Base-by-base conservation (phyloP, 2,329 filamentous ascomycete genomes). In the Mollisiaceae sp. region DNA sequence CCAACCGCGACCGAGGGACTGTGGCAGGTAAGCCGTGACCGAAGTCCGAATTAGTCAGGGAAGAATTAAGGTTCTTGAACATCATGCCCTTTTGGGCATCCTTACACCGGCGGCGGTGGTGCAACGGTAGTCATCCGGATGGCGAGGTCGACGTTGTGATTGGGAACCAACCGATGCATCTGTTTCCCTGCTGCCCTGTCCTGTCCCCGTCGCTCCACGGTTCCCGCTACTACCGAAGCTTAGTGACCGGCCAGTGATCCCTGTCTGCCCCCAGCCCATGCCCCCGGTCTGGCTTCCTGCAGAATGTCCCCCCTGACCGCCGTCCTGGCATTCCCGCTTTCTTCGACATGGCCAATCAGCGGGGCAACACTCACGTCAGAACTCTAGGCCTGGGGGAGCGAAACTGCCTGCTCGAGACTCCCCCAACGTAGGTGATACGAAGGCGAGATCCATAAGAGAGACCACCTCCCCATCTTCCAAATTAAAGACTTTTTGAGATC, bases 211-310 rank as follows among this genome's bases (percentile, higher is more conserved):
- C 8, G 14, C 11, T 50, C n/a, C 45, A 50, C 45, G 5, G 45
- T 50, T 50, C 45, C 45, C 45, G 45, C 45, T 50, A 50, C 45
- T 22, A 50, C 45, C 45, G 45, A 50, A 43, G 14, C n/a, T n/a
- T 41, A 41, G 38, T 41, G 38, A 9, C 38, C 38, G 18, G 41
- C n/a, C 41, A 18, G 27, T 43, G 41, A 43, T n/a, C 41, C 41
- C 6, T 12, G 41, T 43, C 41, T 43, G 41, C 41, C 41, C 12
- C 41, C 41, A 4, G 15, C 41, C 41, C 41, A 6, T 43, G 41
- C 41, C 12, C 41, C 8, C 3, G 38, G 11, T 41, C 15, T n/a
- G n/a, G n/a, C n/a, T n/a, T n/a, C n/a, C n/a, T n/a, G n/a, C n/a
- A n/a, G n/a, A n/a, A n/a, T n/a, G n/a, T n/a, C n/a, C n/a, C n/a